A percentile compares a stretch with the other conserved stretches of the same genome.
Evolutionary conservation across 768 basidiomycete genomes (phyloP).

Genomic region (Lepiota brunneoincarnata): DNA sequence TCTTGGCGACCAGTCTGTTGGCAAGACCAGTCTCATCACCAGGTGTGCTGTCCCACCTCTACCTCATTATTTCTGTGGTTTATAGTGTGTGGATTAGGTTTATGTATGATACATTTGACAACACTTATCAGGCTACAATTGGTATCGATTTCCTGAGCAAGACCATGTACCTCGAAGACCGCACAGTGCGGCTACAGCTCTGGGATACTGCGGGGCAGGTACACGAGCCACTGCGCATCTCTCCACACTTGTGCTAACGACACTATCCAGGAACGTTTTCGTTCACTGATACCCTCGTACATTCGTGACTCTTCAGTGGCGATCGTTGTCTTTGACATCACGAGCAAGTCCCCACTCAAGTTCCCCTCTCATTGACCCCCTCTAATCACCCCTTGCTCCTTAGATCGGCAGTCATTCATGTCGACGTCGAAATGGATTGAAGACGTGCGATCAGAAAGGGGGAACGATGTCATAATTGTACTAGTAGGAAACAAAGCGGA

Average conservation of each 20-base stretch:
- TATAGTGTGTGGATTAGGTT: constrained; percentile 45
- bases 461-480: constrained; percentile 97
- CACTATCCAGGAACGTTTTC: constrained; percentile 80
- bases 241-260: background rate
- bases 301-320: constrained; percentile 99
- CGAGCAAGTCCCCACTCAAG: constrained; percentile 58
- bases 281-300: constrained; percentile 96
- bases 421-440: constrained; percentile 99
- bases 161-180: constrained; percentile 99
- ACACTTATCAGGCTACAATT: constrained; percentile 97
- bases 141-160: constrained; percentile 99
- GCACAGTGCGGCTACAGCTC: constrained; percentile 94
- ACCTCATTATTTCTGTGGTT: background rate
- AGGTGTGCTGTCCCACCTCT: constrained; percentile 53
- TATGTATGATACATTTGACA: constrained; percentile 99
- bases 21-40: constrained; percentile 98
- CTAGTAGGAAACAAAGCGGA: constrained; percentile 99
- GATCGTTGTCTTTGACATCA: constrained; percentile 98
- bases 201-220: constrained; percentile 99
- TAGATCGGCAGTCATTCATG: constrained; percentile 96
- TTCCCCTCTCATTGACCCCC: constrained; percentile 1
- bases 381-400: constrained; percentile 5
- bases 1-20: constrained; percentile 95
- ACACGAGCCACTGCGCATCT: background rate
- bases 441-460: constrained; percentile 95